phyloP scores from a whole-genome alignment of 352 stramenopile species.

The Globisporangium radiosum region DNA sequence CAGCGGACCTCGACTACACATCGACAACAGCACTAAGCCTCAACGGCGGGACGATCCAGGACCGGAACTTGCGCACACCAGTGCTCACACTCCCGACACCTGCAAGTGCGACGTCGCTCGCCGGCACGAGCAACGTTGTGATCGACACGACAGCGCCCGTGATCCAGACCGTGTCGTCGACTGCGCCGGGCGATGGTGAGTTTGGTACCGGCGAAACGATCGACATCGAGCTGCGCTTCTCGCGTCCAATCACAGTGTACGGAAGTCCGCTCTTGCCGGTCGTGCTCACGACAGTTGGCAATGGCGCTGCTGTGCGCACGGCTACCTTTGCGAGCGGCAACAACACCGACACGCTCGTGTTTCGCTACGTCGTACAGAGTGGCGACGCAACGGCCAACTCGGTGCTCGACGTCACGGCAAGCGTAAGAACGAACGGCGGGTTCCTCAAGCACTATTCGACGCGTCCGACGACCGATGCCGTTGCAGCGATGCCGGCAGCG shows the following conservation, averaged over 20 bases:
- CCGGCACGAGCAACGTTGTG: slow-evolving; percentile 40
- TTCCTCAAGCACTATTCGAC: slow-evolving; percentile 73
- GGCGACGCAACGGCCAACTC: slow-evolving; percentile 33
- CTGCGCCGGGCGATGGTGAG: slow-evolving; percentile 49
- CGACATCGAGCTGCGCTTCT: slow-evolving; percentile 51
- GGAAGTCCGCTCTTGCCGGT: slow-evolving; percentile 46
- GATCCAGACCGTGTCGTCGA: slow-evolving; percentile 47
- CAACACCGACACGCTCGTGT: slow-evolving; percentile 59
- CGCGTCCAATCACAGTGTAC: slow-evolving; percentile 55
- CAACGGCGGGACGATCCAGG: slow-evolving; percentile 47
- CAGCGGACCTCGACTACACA: slow-evolving; percentile 54
- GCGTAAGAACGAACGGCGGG: slow-evolving; percentile 51
- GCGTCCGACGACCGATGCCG: slow-evolving; percentile 50
- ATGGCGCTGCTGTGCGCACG: slow-evolving; percentile 21
- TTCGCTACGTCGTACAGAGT: slow-evolving; percentile 59
- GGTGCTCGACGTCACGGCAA: slow-evolving; percentile 42
- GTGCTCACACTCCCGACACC: slow-evolving; percentile 44
- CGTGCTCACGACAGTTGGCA: slow-evolving; percentile 34
- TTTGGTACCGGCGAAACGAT: slow-evolving; percentile 67
- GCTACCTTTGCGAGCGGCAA: slow-evolving; percentile 54
- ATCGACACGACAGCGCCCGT: slow-evolving; percentile 68
- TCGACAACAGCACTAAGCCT: slow-evolving; percentile 47
- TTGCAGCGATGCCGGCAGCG: slow-evolving; percentile 35
- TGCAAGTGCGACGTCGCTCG: slow-evolving; percentile 32
- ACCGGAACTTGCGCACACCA: slow-evolving; percentile 60